phyloP scores from a whole-genome alignment of 768 basidiomycete genomes.

The Leucosporidium yakuticum region DNA sequence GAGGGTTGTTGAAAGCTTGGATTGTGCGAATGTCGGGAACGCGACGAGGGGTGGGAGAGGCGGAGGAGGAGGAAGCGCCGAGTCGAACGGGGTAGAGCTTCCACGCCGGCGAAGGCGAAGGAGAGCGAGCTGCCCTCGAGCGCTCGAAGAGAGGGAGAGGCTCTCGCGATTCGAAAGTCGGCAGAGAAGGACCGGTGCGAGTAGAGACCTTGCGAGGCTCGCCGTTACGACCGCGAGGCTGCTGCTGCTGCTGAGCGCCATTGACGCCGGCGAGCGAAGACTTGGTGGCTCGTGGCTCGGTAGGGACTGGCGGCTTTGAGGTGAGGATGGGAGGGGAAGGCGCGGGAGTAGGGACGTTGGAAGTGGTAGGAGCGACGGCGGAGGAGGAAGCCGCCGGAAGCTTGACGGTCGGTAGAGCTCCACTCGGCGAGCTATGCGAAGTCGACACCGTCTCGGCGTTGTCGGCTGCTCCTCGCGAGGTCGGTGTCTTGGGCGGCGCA shows the following conservation, averaged over 20 bases:
- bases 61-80: conserved; percentile 30
- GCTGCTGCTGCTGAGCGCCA: too few species aligned
- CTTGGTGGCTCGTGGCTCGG: conserved; percentile 14
- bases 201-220: not conserved
- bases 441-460: conserved; percentile 1
- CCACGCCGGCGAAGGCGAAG: conserved; percentile 45
- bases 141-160: conserved; percentile 36
- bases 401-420: conserved; percentile 17
- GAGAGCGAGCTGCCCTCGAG: conserved; percentile 39
- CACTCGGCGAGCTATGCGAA: not conserved
- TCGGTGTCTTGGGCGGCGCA: not conserved
- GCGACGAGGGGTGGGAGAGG: conserved; percentile 18
- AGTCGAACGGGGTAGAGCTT: conserved; percentile 41
- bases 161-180: conserved; percentile 28
- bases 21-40: conserved; percentile 1
- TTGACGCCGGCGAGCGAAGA: too few species aligned
- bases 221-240: conserved; percentile 12
- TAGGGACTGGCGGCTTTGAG: conserved; percentile 1
- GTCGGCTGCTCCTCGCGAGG: conserved; percentile 3
- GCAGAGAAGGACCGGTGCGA: not conserved
- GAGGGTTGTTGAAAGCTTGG: conserved; percentile 22
- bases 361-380: not conserved
- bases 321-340: conserved; percentile 1
- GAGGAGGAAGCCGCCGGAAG: conserved; percentile 5
- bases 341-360: not conserved